Conservation (phyloP, 768 basidiomycete genomes). For the Favolaschia claudopus region DNA sequence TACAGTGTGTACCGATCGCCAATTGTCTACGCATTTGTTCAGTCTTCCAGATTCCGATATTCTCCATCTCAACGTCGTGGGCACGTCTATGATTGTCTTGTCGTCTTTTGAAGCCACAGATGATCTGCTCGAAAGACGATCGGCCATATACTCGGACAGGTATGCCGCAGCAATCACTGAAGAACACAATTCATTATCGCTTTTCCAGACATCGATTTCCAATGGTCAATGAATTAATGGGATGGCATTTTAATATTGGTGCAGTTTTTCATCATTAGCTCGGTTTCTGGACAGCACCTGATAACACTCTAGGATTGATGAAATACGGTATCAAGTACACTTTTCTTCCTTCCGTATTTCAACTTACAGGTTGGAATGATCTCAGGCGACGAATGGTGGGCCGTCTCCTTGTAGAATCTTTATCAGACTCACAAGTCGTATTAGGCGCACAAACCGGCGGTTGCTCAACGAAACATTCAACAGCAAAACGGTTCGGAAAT, state of each 20-base stretch:
- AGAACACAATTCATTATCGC: no score
- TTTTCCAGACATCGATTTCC: slow-evolving; percentile 3
- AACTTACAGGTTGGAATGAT: no score
- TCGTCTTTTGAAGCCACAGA: slow-evolving; percentile 40
- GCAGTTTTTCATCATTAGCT: not conserved
- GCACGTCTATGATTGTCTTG: slow-evolving; percentile 37
- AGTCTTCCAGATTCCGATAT: slow-evolving; percentile 40
- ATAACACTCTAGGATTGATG: not conserved
- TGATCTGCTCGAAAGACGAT: slow-evolving; percentile 46
- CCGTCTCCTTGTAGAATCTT: not conserved
- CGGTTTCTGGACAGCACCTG: no score
- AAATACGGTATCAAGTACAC: slow-evolving; percentile 5
- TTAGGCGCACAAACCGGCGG: not conserved
- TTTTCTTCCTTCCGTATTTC: no score
- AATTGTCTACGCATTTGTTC: no score
- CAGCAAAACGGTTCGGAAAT: not conserved
- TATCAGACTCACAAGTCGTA: not conserved
- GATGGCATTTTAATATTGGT: slow-evolving; percentile 2
- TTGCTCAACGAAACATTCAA: slow-evolving; percentile 4
- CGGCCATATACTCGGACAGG: slow-evolving; percentile 46
- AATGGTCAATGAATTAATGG: not conserved
- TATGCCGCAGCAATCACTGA: no score
- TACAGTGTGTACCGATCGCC: slow-evolving; percentile 43
- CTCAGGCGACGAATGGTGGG: slow-evolving; percentile 9
- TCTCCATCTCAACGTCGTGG: slow-evolving; percentile 34